Evolutionary conservation across 169 alveolate species (phyloP).

Genomic region (Theileria annulata): DNA sequence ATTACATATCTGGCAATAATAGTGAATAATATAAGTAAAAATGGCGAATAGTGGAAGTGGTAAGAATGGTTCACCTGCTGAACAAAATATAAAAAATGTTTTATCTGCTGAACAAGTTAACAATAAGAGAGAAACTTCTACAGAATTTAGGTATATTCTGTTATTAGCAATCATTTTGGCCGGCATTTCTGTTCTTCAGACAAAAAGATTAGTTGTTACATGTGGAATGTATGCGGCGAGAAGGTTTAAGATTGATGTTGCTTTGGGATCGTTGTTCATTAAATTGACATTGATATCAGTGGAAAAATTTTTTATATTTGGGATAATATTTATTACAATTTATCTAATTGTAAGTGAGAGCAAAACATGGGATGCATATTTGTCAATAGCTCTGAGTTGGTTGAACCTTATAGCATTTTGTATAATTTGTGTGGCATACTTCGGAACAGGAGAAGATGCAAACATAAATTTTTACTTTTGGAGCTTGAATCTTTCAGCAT

Average conservation of each 20-base stretch:
- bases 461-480: conserved; percentile 17
- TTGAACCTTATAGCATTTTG: background rate
- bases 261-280: conserved; percentile 16
- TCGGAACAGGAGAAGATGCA: conserved; percentile 27
- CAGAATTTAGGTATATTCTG: background rate
- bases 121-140: no score
- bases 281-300: conserved; percentile 11
- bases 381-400: conserved; percentile 20
- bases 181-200: conserved; percentile 19
- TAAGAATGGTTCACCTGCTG: no score
- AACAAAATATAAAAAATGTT: no score
- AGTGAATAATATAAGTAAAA: background rate
- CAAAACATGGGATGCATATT: background rate
- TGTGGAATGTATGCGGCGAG: conserved; percentile 22
- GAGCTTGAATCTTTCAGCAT: conserved; percentile 7
- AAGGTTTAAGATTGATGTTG: conserved; percentile 19
- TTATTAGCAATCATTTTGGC: conserved; percentile 6
- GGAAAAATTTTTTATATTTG: background rate
- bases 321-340: background rate
- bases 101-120: no score
- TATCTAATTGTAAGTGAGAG: background rate
- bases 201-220: conserved; percentile 24
- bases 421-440: conserved; percentile 14
- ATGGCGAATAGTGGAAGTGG: background rate
- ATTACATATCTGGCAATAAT: background rate